Evolutionary conservation across 2,329 filamentous ascomycete genomes (phyloP).

Genomic region (Colletotrichum siamense): DNA sequence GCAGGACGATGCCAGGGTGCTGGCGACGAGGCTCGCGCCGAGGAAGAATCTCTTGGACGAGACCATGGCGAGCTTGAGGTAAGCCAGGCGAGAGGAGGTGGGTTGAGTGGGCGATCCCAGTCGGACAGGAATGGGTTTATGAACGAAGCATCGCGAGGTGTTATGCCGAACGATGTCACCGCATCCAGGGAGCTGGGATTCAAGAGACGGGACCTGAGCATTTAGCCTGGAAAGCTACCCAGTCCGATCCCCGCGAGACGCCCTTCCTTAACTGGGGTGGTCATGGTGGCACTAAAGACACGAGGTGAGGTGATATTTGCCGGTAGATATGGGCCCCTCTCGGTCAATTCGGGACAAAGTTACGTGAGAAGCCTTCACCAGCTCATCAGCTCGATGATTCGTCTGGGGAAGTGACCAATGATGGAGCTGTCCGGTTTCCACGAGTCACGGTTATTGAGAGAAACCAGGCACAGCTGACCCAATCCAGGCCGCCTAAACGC

Average conservation of each 20-base stretch:
- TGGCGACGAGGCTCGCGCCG: not conserved
- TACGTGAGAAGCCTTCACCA: not conserved
- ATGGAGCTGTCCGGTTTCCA: not conserved
- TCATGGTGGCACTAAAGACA: not conserved
- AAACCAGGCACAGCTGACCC: not conserved
- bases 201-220: not conserved
- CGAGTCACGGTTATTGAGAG: not conserved
- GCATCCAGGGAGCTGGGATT: not conserved
- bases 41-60: slow-evolving; percentile 31
- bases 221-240: not conserved
- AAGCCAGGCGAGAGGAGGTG: not conserved
- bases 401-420: not conserved
- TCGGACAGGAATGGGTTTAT: not conserved
- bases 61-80: not conserved
- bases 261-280: not conserved
- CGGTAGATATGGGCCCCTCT: not conserved
- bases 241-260: not conserved
- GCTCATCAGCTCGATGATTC: not conserved
- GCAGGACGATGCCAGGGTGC: slow-evolving; percentile 38
- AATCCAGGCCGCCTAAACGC: not conserved
- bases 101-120: not conserved
- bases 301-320: not conserved
- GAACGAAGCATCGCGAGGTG: not conserved
- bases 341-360: slow-evolving; percentile 17
- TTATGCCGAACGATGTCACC: not conserved